These are phyloP conservation scores for Debaryomyces udenii DNA, from an alignment of 1,139 yeast genomes.

Conservation along the genomic window DNA sequence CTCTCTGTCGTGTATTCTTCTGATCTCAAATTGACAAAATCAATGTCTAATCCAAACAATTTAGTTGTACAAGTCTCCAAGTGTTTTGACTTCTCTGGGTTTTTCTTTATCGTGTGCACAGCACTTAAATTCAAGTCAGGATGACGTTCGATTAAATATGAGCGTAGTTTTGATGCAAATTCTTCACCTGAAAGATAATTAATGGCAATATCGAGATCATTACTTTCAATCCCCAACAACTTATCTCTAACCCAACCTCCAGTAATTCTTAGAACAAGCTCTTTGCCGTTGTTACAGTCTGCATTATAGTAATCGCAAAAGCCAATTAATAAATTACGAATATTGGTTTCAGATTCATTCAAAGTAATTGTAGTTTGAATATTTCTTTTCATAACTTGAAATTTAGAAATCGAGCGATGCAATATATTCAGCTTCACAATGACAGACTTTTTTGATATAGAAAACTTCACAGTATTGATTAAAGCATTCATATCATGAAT, in stretches of 20 bases:
- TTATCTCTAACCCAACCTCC: slow-evolving; percentile 99
- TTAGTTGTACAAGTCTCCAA: slow-evolving; percentile 94
- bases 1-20: slow-evolving; percentile 84
- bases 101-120: slow-evolving; percentile 82
- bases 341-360: slow-evolving; percentile 50
- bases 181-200: slow-evolving; percentile 82
- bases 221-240: slow-evolving; percentile 72
- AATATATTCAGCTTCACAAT: neutral
- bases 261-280: slow-evolving; percentile 70
- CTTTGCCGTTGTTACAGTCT: slow-evolving; percentile 14
- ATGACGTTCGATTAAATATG: slow-evolving; percentile 50
- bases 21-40: slow-evolving; percentile 86
- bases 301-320: slow-evolving; percentile 42
- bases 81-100: slow-evolving; percentile 95
- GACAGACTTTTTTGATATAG: slow-evolving; percentile 1
- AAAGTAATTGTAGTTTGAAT: slow-evolving; percentile 33
- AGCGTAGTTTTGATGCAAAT: slow-evolving; percentile 70
- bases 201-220: slow-evolving; percentile 91
- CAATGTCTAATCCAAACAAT: slow-evolving; percentile 78
- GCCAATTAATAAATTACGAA: slow-evolving; percentile 48
- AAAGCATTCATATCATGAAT: slow-evolving; percentile 6
- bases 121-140: slow-evolving; percentile 49
- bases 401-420: neutral
- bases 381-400: slow-evolving; percentile 22
- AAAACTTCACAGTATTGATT: slow-evolving; percentile 2